Conservation (phyloP, 169 alveolate genomes). For the Cardiosporidium cionae region DNA sequence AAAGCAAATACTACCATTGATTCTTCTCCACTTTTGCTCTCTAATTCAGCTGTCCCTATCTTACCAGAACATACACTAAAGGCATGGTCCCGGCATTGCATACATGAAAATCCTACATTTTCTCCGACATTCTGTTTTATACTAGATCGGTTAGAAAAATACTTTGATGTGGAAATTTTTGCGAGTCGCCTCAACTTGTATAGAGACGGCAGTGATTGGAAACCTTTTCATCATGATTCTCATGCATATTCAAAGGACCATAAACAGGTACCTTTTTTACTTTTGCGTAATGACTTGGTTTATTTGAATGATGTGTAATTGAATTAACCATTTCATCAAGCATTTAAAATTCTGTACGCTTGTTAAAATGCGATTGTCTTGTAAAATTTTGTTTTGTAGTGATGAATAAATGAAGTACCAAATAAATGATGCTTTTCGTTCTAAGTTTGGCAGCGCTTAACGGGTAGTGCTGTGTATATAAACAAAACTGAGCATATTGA, state of each 20-base stretch:
- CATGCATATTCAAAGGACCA: constrained; percentile 33
- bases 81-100: constrained; percentile 26
- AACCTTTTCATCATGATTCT: constrained; percentile 50
- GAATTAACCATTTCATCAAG: too few species aligned
- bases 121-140: constrained; percentile 23
- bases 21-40: neutral
- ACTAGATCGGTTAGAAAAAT: constrained; percentile 7
- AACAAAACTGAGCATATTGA: too few species aligned
- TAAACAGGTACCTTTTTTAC: neutral
- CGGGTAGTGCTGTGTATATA: too few species aligned
- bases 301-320: too few species aligned
- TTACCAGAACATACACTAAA: neutral
- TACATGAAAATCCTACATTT: constrained; percentile 32
- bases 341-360: too few species aligned
- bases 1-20: neutral
- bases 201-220: constrained; percentile 42
- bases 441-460: too few species aligned
- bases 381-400: too few species aligned
- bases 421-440: too few species aligned
- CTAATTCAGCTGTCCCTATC: neutral
- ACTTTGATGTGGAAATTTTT: constrained; percentile 21
- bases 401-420: too few species aligned
- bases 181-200: constrained; percentile 43
- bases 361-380: too few species aligned
- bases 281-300: too few species aligned